Conservation (phyloP, 345 rosid genomes). For the Fremontodendron californicum region DNA sequence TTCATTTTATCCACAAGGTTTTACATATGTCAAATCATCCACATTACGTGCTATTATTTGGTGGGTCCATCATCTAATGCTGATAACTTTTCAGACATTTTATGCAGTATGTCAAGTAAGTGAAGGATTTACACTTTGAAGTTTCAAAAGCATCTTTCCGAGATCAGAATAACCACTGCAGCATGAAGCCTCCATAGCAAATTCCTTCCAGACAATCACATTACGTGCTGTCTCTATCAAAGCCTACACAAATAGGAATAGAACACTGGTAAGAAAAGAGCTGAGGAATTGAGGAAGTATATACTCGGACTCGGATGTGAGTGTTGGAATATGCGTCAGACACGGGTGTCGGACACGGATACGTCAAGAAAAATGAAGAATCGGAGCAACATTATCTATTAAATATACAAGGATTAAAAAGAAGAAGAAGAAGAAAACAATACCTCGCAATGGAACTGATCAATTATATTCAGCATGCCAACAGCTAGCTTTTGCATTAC, state of each 20-base stretch:
- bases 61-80: background rate
- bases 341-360: too few relatives aligned
- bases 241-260: constrained; percentile 50
- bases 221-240: constrained; percentile 66
- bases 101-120: background rate
- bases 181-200: constrained; percentile 81
- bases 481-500: constrained; percentile 83
- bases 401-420: background rate
- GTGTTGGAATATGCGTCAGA: too few relatives aligned
- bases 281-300: constrained; percentile 6
- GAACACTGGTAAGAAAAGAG: constrained; percentile 5
- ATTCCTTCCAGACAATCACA: constrained; percentile 84
- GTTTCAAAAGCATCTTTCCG: constrained; percentile 88
- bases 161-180: constrained; percentile 76
- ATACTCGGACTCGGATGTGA: too few relatives aligned
- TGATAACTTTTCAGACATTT: background rate
- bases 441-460: constrained; percentile 83
- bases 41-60: background rate
- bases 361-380: too few relatives aligned
- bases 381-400: too few relatives aligned
- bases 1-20: background rate
- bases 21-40: background rate
- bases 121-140: constrained; percentile 58
- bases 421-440: background rate
- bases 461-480: constrained; percentile 83